Conservation (phyloP, 768 basidiomycete genomes). For the Steccherinum ochraceum region DNA sequence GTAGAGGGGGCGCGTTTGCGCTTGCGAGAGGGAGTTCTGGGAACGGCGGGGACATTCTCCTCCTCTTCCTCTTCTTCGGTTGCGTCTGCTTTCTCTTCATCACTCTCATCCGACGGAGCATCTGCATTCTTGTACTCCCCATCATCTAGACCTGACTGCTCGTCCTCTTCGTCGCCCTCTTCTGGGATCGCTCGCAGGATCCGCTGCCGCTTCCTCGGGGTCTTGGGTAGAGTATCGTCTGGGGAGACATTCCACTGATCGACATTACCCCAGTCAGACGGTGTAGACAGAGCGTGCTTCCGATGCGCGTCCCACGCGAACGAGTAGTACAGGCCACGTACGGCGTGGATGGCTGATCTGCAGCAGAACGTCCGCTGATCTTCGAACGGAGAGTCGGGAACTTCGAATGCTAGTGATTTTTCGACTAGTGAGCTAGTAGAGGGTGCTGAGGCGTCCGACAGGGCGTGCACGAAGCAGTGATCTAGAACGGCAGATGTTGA, state of each 20-base stretch:
- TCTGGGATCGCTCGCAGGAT: slow-evolving; percentile 6
- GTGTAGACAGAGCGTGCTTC: slow-evolving; percentile 27
- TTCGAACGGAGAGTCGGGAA: not conserved
- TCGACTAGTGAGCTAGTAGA: slow-evolving; percentile 8
- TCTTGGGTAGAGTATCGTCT: not conserved
- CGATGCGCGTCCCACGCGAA: slow-evolving; percentile 54
- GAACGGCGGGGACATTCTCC: slow-evolving; percentile 11
- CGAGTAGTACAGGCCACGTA: slow-evolving; percentile 55
- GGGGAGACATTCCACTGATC: slow-evolving; percentile 14
- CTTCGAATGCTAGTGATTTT: not conserved
- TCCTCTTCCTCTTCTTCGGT: slow-evolving; percentile 1
- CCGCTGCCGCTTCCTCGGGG: slow-evolving; percentile 5
- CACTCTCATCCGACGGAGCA: slow-evolving; percentile 10
- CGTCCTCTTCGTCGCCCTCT: slow-evolving; percentile 9
- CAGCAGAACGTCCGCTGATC: slow-evolving; percentile 41
- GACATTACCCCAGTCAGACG: slow-evolving; percentile 2
- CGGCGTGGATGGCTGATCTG: slow-evolving; percentile 49
- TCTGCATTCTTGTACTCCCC: not conserved
- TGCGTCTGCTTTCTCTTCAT: slow-evolving; percentile 9
- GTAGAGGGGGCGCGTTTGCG: slow-evolving; percentile 33
- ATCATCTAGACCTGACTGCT: not conserved
- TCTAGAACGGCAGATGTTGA: slow-evolving; percentile 45
- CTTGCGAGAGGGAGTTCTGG: slow-evolving; percentile 50
- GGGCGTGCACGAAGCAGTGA: slow-evolving; percentile 32
- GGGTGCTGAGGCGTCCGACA: not conserved